A percentile compares a stretch with the other conserved stretches of the same genome.
Conservation (phyloP, 2,329 filamentous ascomycete genomes). For the Microdochium nivale region DNA sequence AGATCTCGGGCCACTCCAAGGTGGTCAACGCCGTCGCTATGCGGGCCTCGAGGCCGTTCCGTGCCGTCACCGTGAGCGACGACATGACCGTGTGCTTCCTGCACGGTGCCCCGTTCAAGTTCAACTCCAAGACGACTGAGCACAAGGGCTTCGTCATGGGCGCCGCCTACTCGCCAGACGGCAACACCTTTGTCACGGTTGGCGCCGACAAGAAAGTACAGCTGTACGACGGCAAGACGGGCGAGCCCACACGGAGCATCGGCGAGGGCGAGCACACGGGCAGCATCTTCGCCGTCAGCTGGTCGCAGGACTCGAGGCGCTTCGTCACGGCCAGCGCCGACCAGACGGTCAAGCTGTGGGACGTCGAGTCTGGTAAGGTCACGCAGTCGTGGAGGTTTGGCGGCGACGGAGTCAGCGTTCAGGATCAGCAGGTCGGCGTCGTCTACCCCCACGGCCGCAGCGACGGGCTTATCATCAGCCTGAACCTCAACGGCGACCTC, state of each 20-base stretch:
- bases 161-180: slow-evolving; percentile 84
- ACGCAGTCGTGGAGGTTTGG: slow-evolving; percentile 82
- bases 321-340: slow-evolving; percentile 91
- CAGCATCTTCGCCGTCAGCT: slow-evolving; percentile 86
- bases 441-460: slow-evolving; percentile 76
- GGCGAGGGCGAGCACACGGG: slow-evolving; percentile 82
- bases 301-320: slow-evolving; percentile 77
- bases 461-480: slow-evolving; percentile 82
- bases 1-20: slow-evolving; percentile 85
- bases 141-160: slow-evolving; percentile 88
- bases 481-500: slow-evolving; percentile 81
- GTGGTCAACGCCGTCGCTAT: slow-evolving; percentile 88
- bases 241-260: slow-evolving; percentile 69
- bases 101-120: slow-evolving; percentile 92
- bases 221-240: slow-evolving; percentile 93
- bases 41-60: slow-evolving; percentile 79
- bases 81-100: slow-evolving; percentile 87
- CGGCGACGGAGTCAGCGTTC: slow-evolving; percentile 60
- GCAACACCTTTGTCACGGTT: slow-evolving; percentile 71
- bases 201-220: slow-evolving; percentile 90
- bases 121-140: slow-evolving; percentile 70
- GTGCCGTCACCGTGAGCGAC: slow-evolving; percentile 85
- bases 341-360: slow-evolving; percentile 92
- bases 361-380: slow-evolving; percentile 68
- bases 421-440: slow-evolving; percentile 88